Base-by-base conservation (phyloP, 2,329 filamentous ascomycete genomes). In the Aspergillus candidus region DNA sequence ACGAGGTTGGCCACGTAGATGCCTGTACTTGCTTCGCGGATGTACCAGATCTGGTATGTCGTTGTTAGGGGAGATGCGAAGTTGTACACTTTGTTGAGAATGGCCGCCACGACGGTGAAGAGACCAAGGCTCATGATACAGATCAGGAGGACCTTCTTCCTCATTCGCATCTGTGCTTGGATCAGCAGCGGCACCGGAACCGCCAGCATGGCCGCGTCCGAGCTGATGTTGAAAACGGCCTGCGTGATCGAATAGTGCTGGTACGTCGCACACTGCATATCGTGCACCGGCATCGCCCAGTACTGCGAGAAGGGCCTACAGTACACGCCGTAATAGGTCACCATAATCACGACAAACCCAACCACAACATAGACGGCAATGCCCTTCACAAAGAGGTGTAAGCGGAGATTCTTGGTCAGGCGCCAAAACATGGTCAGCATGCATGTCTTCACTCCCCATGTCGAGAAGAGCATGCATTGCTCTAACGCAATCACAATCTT, bases 381-480 rank as follows among this genome's bases (percentile, higher is more conserved):
- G 7, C 60, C 53, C 29, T 69, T 60, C 41, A 75, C 66, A 38
- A 61, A 64, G 15, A 62, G 43, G 33, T 67, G 64, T 14, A 65
- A 56, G 30, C 57, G 55, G 29, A 62, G 50, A 36, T 59, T 64
- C 42, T 58, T 66, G 32, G 72, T 74, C 55, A 75, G 65, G 11
- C 71, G 63, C 48, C 64, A 64, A 49, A 75, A 75, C 50, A 77
- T 69, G 18, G 72, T 66, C 49, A 77, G 56, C 53, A 78, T 66
- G 53, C 73, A 76, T 17, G 69, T 62, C 51, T 78, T 78, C 38
- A 74, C 67, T 5, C 70, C 58, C 74, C 75, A 78, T 11, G 72
- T 72, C 3, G 69, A 71, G 12, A 66, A 43, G 30, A 73, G 60
- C 62, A 75, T 74, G 61, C 70, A 73, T 48, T 75, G 71, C 44